Conservation (phyloP, 257 asterid species). For the Coffea canephora region DNA sequence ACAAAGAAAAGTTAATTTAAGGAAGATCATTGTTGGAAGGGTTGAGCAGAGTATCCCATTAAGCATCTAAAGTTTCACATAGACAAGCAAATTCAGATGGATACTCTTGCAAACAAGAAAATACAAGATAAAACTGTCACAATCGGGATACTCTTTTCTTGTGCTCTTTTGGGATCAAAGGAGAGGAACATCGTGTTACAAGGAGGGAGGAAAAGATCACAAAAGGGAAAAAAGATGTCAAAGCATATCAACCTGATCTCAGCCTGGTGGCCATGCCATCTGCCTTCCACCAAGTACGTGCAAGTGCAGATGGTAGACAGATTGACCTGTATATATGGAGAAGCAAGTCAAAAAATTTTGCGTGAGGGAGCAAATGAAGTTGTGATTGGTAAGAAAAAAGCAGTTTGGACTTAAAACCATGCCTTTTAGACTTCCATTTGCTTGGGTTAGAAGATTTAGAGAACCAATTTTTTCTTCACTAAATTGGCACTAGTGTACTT, state of each 20-base stretch:
- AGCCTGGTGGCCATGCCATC: constrained; percentile 98
- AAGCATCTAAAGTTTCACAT: not conserved
- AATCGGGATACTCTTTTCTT: not conserved
- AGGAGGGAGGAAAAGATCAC: not conserved
- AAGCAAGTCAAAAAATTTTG: not conserved
- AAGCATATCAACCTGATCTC: constrained; percentile 21
- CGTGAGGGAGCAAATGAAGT: not conserved
- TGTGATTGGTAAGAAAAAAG: not conserved
- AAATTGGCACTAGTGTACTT: not conserved
- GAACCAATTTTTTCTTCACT: not conserved
- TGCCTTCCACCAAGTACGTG: constrained; percentile 97
- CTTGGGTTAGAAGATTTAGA: not conserved
- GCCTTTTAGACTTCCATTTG: not conserved
- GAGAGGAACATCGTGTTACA: not conserved
- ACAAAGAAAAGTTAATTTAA: not conserved
- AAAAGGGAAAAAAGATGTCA: not conserved
- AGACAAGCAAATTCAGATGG: not conserved
- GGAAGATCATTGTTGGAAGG: not conserved
- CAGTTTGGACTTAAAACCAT: not conserved
- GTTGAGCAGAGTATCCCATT: not conserved
- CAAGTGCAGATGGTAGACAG: constrained; percentile 95
- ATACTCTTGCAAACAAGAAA: not conserved
- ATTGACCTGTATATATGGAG: constrained; percentile 59
- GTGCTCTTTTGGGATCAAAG: not conserved
- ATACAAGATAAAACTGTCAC: not conserved